Evolutionary conservation across 208 protist genomes (phyloP), one percentile per base, ranked within the genome.

Genomic region (Trypanosoma brucei): DNA sequence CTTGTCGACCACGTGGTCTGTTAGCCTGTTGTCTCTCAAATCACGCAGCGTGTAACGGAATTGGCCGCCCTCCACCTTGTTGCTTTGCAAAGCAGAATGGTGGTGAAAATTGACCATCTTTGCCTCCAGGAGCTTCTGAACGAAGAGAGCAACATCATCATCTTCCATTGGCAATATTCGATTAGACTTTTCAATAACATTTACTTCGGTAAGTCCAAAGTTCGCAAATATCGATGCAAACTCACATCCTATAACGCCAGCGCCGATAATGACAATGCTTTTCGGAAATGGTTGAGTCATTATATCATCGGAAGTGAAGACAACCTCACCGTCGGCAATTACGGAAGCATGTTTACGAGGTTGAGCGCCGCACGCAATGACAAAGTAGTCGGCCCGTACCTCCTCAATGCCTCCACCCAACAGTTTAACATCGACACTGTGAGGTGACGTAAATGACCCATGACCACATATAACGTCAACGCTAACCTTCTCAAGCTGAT

Each of bases 171-270:
- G 91, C 34, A 96, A 54, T 76, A 96, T 93, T 2, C 88, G 78
- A 48, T 65, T 62, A 40, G 70, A 88, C 54, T 93, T 92, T 61
- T 96, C 91, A 55, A 96, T 92, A 33, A 96, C 56, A 69, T 86
- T 85, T 13, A 96, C 91, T 51, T 87, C 53, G 6, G 88, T 96
- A 53, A 82, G 62, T 40, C 82, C 85, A 64, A 96, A 93, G 61
- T 96, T 95, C 8, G 87, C 87, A 68, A 87, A 95, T 66, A 96
- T 96, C 8, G 86, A 83, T 0, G 91, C 88, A 66, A 96, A 96
- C 50, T 96, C 91, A 58, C 91, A 96, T 22, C 91, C 91, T 68
- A 96, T 95, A 22, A 95, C 88, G 66, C 91, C 91, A 3, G 91
- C 91, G 44, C 91, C 91, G 39, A 96, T 94, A 62, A 96, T 92